phyloP scores from a whole-genome alignment of 176 grass and related monocot species.

The Carex myosuroides region DNA sequence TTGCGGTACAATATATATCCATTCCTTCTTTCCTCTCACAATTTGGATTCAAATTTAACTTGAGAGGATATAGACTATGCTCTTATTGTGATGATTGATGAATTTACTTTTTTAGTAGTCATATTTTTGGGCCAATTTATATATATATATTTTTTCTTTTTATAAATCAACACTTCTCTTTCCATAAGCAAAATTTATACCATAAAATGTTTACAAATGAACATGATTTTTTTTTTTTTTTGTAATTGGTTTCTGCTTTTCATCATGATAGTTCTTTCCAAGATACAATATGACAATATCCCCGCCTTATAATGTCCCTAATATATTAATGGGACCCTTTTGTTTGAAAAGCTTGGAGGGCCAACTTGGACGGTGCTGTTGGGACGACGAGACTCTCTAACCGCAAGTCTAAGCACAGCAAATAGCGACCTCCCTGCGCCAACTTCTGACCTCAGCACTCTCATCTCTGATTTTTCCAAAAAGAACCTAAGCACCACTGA shows the following conservation, averaged over 20 bases:
- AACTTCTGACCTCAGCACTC: slow-evolving; percentile 22
- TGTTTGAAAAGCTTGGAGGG: slow-evolving; percentile 47
- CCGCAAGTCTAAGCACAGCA: slow-evolving; percentile 29
- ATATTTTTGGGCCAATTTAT: too few relatives aligned
- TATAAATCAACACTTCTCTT: background rate
- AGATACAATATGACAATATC: background rate
- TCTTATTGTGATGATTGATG: background rate
- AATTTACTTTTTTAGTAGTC: too few relatives aligned
- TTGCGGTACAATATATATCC: slow-evolving; percentile 33
- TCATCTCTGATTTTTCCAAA: slow-evolving; percentile 41
- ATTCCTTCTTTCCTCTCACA: background rate
- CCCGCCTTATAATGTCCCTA: background rate
- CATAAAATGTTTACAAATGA: background rate
- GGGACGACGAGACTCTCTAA: slow-evolving; percentile 57
- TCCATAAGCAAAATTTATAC: background rate
- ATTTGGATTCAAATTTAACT: background rate
- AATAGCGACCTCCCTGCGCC: slow-evolving; percentile 47
- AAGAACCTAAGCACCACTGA: slow-evolving; percentile 45
- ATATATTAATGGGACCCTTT: background rate
- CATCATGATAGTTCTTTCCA: background rate
- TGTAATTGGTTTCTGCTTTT: background rate
- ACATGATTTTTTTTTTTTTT: background rate
- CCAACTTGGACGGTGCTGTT: slow-evolving; percentile 41
- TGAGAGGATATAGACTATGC: background rate
- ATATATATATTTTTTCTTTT: too few relatives aligned